Percentiles rank a stretch among this genome's conserved stretches.
Conservation (phyloP, 2,329 filamentous ascomycete species). For the Calonectria naviculata region DNA sequence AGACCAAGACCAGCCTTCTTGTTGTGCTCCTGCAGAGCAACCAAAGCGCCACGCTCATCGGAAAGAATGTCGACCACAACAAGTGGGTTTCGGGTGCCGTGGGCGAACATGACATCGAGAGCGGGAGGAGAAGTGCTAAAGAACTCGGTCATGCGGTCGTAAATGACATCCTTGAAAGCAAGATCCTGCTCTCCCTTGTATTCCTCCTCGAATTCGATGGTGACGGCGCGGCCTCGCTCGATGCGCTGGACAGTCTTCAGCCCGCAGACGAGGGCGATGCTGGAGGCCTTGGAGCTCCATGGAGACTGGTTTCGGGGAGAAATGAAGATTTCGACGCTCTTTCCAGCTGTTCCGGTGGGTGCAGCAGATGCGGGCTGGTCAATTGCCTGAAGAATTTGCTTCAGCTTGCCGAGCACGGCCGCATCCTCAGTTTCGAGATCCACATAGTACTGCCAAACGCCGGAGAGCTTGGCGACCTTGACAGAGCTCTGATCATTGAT, state of each 20-base stretch:
- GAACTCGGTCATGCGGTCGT: conserved; percentile 96
- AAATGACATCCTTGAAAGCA: conserved; percentile 75
- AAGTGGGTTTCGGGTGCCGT: conserved; percentile 70
- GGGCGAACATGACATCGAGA: conserved; percentile 81
- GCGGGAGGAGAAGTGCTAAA: conserved; percentile 76
- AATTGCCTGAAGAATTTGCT: conserved; percentile 58
- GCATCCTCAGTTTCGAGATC: conserved; percentile 60
- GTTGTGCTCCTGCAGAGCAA: conserved; percentile 85
- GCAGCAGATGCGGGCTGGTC: conserved; percentile 40
- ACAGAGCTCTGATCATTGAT: conserved; percentile 55
- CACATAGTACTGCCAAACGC: conserved; percentile 75
- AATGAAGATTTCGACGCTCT: conserved; percentile 74
- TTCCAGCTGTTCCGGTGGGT: conserved; percentile 49
- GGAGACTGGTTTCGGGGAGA: conserved; percentile 90
- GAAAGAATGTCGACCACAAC: conserved; percentile 81
- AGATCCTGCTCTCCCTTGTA: conserved; percentile 59
- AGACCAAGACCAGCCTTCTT: conserved; percentile 85
- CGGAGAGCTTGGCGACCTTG: conserved; percentile 61
- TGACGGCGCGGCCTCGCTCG: conserved; percentile 86
- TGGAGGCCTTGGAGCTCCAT: conserved; percentile 97
- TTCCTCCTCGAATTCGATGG: conserved; percentile 68
- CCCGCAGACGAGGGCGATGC: conserved; percentile 92
- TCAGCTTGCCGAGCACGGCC: conserved; percentile 54
- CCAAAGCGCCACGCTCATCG: conserved; percentile 71
- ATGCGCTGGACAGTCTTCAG: conserved; percentile 80